These are phyloP conservation scores for Pichia sp. DNA, from an alignment of 1,139 yeast genomes.

Conservation along the genomic window DNA sequence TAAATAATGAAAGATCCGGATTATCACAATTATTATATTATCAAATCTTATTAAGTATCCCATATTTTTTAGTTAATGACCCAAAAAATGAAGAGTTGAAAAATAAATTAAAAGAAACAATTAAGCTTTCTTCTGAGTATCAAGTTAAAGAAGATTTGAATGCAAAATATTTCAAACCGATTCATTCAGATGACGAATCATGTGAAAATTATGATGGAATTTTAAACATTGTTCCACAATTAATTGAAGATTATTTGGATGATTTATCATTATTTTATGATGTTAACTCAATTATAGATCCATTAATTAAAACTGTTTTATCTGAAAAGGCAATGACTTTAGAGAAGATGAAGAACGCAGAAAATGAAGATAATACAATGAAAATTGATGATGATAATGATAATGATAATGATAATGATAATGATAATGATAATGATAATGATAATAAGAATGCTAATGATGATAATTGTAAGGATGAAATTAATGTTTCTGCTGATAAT, in stretches of 20 bases:
- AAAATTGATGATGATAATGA: constrained; percentile 29
- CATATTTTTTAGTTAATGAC: constrained; percentile 55
- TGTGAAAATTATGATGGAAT: constrained; percentile 5
- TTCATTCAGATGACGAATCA: constrained; percentile 1
- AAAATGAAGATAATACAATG: constrained; percentile 5
- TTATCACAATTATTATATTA: constrained; percentile 66
- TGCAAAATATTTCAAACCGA: background rate
- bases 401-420: constrained; percentile 20
- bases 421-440: too few species aligned
- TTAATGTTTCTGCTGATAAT: too few species aligned
- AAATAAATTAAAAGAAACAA: constrained; percentile 37
- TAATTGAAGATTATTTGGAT: constrained; percentile 11
- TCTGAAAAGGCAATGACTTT: constrained; percentile 7
- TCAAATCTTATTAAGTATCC: constrained; percentile 59
- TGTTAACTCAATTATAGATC: constrained; percentile 13
- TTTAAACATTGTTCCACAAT: constrained; percentile 1
- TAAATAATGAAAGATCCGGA: constrained; percentile 39
- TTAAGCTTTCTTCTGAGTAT: constrained; percentile 45
- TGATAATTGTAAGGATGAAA: too few species aligned
- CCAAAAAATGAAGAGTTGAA: constrained; percentile 31
- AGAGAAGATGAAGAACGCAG: too few species aligned
- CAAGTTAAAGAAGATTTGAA: too few species aligned
- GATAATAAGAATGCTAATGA: too few species aligned
- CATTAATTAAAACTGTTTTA: constrained; percentile 14
- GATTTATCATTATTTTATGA: constrained; percentile 27